phyloP scores from a whole-genome alignment of 148 eudicot species.

The Rhododendron mucronatum region DNA sequence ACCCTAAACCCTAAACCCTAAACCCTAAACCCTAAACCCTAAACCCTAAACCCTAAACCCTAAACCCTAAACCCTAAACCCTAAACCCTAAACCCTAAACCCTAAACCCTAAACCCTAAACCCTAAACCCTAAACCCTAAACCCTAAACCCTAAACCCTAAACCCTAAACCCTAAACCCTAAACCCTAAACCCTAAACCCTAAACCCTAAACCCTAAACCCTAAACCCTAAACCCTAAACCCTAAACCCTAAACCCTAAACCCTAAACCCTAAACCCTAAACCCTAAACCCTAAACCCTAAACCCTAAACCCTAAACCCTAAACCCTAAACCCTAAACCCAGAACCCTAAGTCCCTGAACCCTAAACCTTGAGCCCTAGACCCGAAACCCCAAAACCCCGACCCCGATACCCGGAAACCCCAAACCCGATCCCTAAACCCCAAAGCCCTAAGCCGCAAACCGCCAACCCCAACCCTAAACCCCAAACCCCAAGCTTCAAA shows the following conservation, averaged over 20 bases:
- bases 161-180: conserved; percentile 16
- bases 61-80: conserved; percentile 13
- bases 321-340: too few species aligned
- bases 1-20: neutral
- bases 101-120: conserved; percentile 16
- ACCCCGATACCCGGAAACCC: too few species aligned
- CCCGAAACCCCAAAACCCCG: too few species aligned
- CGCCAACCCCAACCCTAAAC: too few species aligned
- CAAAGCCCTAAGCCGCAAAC: too few species aligned
- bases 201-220: conserved; percentile 15
- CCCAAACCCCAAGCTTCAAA: too few species aligned
- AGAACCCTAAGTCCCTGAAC: too few species aligned
- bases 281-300: neutral
- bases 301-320: neutral
- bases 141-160: conserved; percentile 5
- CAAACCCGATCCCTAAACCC: too few species aligned
- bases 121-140: conserved; percentile 9
- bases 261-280: conserved; percentile 10
- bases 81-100: conserved; percentile 21
- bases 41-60: conserved; percentile 6
- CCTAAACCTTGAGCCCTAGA: too few species aligned
- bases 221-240: conserved; percentile 2
- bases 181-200: conserved; percentile 16
- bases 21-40: neutral
- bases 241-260: conserved; percentile 13